These are phyloP conservation scores for Cladosporium sp. DNA, from an alignment of 2,329 filamentous ascomycete species.

Conservation along the genomic window DNA sequence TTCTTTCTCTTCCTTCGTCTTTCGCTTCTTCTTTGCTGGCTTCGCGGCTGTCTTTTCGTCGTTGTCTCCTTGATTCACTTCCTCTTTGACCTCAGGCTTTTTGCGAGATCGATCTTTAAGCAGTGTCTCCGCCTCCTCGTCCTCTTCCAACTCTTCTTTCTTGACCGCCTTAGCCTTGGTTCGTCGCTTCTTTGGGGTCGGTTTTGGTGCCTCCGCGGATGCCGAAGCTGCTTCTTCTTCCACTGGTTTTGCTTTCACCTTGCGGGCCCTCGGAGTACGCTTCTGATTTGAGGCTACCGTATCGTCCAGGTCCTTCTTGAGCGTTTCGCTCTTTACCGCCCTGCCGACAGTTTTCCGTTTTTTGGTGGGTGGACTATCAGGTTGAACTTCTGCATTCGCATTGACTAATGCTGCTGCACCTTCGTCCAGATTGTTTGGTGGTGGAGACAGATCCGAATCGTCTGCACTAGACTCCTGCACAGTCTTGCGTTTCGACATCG, in stretches of 20 bases:
- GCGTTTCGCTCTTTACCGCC: neutral
- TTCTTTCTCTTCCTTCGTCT: constrained; percentile 55
- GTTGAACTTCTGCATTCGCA: constrained; percentile 4
- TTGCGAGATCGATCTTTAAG: constrained; percentile 1
- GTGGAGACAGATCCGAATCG: constrained; percentile 20
- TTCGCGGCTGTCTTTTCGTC: neutral
- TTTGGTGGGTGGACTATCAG: constrained; percentile 14
- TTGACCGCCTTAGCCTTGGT: constrained; percentile 10
- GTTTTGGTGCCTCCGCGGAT: neutral
- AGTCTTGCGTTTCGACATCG: constrained; percentile 26
- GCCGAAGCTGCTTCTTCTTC: neutral
- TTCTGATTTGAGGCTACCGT: neutral
- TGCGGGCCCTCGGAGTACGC: neutral
- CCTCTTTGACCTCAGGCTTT: constrained; percentile 12
- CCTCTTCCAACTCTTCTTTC: constrained; percentile 4
- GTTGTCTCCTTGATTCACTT: neutral
- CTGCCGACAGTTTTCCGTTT: constrained; percentile 18
- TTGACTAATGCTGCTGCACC: constrained; percentile 6
- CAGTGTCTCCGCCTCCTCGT: neutral
- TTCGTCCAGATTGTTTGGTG: constrained; percentile 17
- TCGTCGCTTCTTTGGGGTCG: constrained; percentile 13
- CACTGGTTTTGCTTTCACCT: constrained; percentile 15
- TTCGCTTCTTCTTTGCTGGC: constrained; percentile 41
- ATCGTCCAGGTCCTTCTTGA: neutral
- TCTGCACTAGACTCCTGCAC: constrained; percentile 12